A percentile compares a stretch with the other conserved stretches of the same genome.
Evolutionary conservation across 2,329 filamentous ascomycete species (phyloP).

Genomic region (Trichophyton rubrum): DNA sequence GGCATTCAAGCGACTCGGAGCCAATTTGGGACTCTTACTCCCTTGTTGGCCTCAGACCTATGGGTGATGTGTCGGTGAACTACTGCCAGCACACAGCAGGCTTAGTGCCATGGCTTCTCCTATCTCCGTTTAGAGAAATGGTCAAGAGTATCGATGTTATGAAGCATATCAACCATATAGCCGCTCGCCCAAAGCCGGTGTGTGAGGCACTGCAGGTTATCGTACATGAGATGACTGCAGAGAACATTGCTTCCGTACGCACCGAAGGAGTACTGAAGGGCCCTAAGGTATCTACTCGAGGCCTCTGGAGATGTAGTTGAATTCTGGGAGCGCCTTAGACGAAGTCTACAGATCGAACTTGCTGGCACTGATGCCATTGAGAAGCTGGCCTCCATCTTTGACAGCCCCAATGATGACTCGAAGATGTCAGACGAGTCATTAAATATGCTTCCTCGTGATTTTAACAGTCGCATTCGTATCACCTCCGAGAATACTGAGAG

Average conservation of each 20-base stretch:
- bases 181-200: constrained; percentile 39
- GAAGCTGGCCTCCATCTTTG: constrained; percentile 37
- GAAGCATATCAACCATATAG: constrained; percentile 35
- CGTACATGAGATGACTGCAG: constrained; percentile 36
- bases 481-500: constrained; percentile 28
- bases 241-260: constrained; percentile 28
- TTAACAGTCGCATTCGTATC: constrained; percentile 29
- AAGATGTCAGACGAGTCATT: constrained; percentile 22
- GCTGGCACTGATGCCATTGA: constrained; percentile 31
- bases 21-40: constrained; percentile 44
- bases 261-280: constrained; percentile 31
- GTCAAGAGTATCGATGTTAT: constrained; percentile 39
- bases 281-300: constrained; percentile 31
- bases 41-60: constrained; percentile 45
- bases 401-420: constrained; percentile 24
- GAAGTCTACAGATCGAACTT: constrained; percentile 42
- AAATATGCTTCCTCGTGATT: constrained; percentile 26
- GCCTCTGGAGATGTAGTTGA: constrained; percentile 42
- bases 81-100: constrained; percentile 41
- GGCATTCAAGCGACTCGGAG: constrained; percentile 43
- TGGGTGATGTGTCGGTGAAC: constrained; percentile 34
- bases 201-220: constrained; percentile 41
- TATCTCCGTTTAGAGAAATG: constrained; percentile 46
- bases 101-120: constrained; percentile 46
- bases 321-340: constrained; percentile 43